These are phyloP conservation scores for Talaromyces sp. DNA, from an alignment of 2,329 filamentous ascomycete species.

Conservation along the genomic window DNA sequence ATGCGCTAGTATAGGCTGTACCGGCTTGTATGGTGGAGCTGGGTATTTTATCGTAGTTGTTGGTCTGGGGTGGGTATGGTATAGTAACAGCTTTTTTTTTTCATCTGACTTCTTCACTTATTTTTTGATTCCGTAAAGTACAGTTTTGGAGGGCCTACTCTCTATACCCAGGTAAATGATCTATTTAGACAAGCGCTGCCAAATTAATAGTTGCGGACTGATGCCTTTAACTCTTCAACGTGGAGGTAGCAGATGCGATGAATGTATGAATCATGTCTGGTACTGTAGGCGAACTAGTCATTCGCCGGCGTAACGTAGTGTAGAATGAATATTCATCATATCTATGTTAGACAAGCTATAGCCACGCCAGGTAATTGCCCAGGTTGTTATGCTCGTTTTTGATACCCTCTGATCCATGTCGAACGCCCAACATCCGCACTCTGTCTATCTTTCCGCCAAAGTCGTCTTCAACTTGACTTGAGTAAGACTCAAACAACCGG, in stretches of 20 bases:
- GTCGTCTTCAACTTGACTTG: slow-evolving; percentile 43
- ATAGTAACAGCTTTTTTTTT: not conserved
- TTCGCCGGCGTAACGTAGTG: too few species aligned
- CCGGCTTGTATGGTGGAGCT: not conserved
- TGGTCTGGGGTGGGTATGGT: not conserved
- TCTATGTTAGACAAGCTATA: slow-evolving; percentile 15
- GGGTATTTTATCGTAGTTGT: not conserved
- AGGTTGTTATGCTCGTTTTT: slow-evolving; percentile 34
- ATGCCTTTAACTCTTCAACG: not conserved
- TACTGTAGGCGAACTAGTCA: too few species aligned
- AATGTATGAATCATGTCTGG: too few species aligned
- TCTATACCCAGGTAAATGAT: not conserved
- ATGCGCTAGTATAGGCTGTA: not conserved
- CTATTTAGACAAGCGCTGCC: too few species aligned
- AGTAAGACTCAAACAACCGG: slow-evolving; percentile 65
- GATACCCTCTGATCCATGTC: slow-evolving; percentile 46
- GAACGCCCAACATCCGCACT: slow-evolving; percentile 44
- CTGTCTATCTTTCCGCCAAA: slow-evolving; percentile 45
- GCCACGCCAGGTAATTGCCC: slow-evolving; percentile 39
- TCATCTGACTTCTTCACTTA: not conserved
- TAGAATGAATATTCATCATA: not conserved
- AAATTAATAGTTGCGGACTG: not conserved
- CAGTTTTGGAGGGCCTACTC: not conserved
- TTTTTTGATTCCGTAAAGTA: not conserved
- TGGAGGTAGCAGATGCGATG: not conserved